Conservation (phyloP, 78 protist genomes). For the Dictyostelium firmibasis region DNA sequence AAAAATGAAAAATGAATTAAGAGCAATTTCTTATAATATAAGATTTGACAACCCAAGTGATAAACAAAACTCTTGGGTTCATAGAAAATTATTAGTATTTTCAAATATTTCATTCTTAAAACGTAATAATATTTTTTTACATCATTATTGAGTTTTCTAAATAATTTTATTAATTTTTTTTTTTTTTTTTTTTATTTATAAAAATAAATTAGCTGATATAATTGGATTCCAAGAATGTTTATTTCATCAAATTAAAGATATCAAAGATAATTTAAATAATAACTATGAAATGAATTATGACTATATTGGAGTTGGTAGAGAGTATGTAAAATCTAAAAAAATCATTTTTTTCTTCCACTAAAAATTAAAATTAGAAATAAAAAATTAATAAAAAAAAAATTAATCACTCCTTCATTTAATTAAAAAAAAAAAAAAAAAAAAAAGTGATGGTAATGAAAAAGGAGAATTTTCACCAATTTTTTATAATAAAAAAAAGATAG, state of each 20-base stretch:
- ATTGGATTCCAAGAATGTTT: slow-evolving; percentile 76
- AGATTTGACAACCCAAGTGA: slow-evolving; percentile 58
- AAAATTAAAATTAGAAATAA: too few species aligned
- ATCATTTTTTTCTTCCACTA: too few species aligned
- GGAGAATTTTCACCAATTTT: slow-evolving; percentile 75
- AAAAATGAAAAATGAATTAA: background rate
- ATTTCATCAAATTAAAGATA: slow-evolving; percentile 38
- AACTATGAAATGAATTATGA: background rate
- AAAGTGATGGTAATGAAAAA: slow-evolving; percentile 15
- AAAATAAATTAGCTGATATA: background rate
- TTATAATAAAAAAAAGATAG: background rate
- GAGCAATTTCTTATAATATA: slow-evolving; percentile 38
- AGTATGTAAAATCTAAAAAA: background rate
- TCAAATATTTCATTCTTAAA: background rate
- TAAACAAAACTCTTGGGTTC: slow-evolving; percentile 38
- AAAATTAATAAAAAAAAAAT: too few species aligned
- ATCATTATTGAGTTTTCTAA: too few species aligned
- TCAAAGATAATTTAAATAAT: background rate
- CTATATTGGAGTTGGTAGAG: slow-evolving; percentile 54
- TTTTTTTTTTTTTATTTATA: too few species aligned
- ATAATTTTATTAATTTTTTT: too few species aligned
- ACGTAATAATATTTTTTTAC: background rate
- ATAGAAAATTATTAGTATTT: slow-evolving; percentile 22
- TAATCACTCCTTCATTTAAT: too few species aligned
- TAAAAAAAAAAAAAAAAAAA: background rate